Conservation (phyloP, 2,329 filamentous ascomycete genomes). For the Camillea tinctor region DNA sequence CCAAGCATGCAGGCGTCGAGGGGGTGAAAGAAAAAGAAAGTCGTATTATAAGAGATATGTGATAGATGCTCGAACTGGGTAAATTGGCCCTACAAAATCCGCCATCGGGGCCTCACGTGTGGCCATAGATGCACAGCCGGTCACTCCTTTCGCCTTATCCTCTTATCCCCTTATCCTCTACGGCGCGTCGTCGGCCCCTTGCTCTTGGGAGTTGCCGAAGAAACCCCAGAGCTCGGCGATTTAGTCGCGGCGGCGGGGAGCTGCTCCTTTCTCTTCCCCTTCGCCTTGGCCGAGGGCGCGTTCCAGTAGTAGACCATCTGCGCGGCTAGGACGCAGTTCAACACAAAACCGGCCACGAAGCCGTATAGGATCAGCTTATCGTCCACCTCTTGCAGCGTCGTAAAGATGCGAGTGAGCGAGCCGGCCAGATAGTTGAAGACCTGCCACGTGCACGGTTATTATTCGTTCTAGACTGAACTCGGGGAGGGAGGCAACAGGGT, state of each 20-base stretch:
- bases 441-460: slow-evolving; percentile 43
- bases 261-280: slow-evolving; percentile 42
- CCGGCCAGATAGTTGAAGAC: slow-evolving; percentile 98
- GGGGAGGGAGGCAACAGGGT: not conserved
- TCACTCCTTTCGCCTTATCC: not conserved
- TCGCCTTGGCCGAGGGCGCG: slow-evolving; percentile 46
- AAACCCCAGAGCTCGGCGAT: slow-evolving; percentile 23
- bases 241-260: slow-evolving; percentile 23
- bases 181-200: slow-evolving; percentile 44
- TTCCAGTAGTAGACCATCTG: slow-evolving; percentile 99
- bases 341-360: slow-evolving; percentile 85
- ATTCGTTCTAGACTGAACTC: not conserved
- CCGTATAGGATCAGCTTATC: slow-evolving; percentile 95
- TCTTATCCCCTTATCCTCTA: slow-evolving; percentile 38
- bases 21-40: not conserved
- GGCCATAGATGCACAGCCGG: not conserved
- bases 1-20: not conserved
- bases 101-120: not conserved
- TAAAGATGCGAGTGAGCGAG: slow-evolving; percentile 93
- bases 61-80: not conserved
- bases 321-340: slow-evolving; percentile 81
- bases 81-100: not conserved
- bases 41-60: not conserved
- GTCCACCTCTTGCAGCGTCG: slow-evolving; percentile 94
- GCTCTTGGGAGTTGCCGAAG: slow-evolving; percentile 34